Base-by-base conservation (phyloP, 345 rosid species). In the Firmiana major region DNA sequence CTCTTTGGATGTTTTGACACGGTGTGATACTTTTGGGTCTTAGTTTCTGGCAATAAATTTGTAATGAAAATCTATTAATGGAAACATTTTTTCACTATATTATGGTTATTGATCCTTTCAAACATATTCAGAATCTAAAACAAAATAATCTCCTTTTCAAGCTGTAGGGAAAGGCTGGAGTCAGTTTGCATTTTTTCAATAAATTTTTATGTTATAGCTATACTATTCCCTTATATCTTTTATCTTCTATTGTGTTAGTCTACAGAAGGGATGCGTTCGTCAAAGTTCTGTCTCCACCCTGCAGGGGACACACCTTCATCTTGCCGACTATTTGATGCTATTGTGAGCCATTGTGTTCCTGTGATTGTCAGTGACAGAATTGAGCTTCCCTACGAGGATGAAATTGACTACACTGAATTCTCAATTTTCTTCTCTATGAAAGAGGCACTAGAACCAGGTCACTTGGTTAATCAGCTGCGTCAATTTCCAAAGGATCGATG, bases 291-390 rank as follows among this genome's bases (percentile, higher is more conserved):
- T 76, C 87, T 94, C 49, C 87, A 91, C 86, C 97, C 95, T 51
- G 97, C 93, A 4, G 98, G 98, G 66, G 98, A 94, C 66, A 91
- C 98, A 16, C 98, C 98, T 65, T 91, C 98, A 48, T 93, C 98
- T 46, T 91, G 95, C 83, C 91, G 98, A 22, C 79, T 93, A 34
- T 94, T 92, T 51, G 97, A 93, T 58, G 98, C 97, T 34, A 90
- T 93, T 64, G 94, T 88, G 75, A 93, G 97, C 83, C 97, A 91
- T 83, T 93, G 98, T 80, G 83, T 93, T 60, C 98, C 98, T 0
- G 94, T 93, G 63, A 88, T 94, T 64, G 87, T 93, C 79, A 93
- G 98, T 34, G 92, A 94, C 82, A 85, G 77, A 65, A 88, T 94
- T 5, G 97, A 94, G 88, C 91, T 94, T 21, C 97, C 98, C 1